These are phyloP conservation scores for Sugiyamaella castrensis DNA, from an alignment of 1,139 yeast species.

Conservation along the genomic window DNA sequence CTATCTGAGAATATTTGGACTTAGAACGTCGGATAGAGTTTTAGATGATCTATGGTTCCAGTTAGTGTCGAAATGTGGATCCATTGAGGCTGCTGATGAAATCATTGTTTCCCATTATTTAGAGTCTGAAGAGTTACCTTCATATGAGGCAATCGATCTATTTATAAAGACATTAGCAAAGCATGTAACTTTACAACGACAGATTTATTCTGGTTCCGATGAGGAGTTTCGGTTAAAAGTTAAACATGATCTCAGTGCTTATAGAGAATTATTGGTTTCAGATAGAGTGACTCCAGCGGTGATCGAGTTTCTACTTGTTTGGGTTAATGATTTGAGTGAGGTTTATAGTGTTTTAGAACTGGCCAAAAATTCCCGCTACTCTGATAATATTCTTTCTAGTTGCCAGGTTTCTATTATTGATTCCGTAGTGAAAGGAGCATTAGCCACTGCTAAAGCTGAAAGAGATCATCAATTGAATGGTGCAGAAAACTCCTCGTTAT, in stretches of 20 bases:
- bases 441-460: not conserved
- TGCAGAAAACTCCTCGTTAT: not conserved
- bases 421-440: constrained; percentile 26
- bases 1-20: constrained; percentile 12
- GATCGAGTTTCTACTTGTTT: constrained; percentile 31
- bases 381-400: constrained; percentile 25
- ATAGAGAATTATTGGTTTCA: constrained; percentile 24
- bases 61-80: constrained; percentile 31
- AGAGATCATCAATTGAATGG: constrained; percentile 3
- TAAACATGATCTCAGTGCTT: constrained; percentile 23
- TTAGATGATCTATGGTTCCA: constrained; percentile 31
- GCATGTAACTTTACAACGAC: constrained; percentile 26
- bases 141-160: constrained; percentile 28
- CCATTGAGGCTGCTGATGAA: constrained; percentile 29
- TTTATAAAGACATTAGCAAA: constrained; percentile 28
- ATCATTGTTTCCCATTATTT: constrained; percentile 20
- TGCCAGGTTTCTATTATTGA: constrained; percentile 33
- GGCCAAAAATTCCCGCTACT: constrained; percentile 26
- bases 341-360: constrained; percentile 30
- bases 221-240: constrained; percentile 26
- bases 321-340: constrained; percentile 30
- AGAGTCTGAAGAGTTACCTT: constrained; percentile 21
- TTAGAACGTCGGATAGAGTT: constrained; percentile 11
- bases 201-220: constrained; percentile 23
- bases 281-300: constrained; percentile 28